Percentiles rank a stretch among this genome's conserved stretches.
Evolutionary conservation across 2,329 filamentous ascomycete genomes (phyloP).

Genomic region (Xylariales sp.): DNA sequence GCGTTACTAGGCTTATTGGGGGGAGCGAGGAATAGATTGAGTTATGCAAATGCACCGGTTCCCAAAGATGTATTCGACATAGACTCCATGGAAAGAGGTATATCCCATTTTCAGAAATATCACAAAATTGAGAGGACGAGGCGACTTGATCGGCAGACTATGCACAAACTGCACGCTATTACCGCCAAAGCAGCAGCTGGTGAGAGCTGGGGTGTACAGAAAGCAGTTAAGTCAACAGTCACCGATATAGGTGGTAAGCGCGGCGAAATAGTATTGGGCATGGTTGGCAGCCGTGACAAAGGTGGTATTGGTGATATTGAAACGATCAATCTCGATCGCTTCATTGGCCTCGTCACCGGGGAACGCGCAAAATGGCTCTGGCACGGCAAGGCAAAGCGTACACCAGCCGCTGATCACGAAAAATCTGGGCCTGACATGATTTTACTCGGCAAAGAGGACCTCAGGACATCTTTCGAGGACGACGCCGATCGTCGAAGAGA

Average conservation of each 20-base stretch:
- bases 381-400: slow-evolving; percentile 87
- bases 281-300: slow-evolving; percentile 87
- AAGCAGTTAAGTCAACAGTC: slow-evolving; percentile 94
- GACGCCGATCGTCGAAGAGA: slow-evolving; percentile 62
- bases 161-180: slow-evolving; percentile 81
- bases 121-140: slow-evolving; percentile 83
- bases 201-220: slow-evolving; percentile 91
- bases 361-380: slow-evolving; percentile 93
- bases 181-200: slow-evolving; percentile 91
- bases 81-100: slow-evolving; percentile 81
- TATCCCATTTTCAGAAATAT: slow-evolving; percentile 89
- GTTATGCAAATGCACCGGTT: slow-evolving; percentile 85
- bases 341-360: slow-evolving; percentile 81
- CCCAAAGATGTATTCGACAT: slow-evolving; percentile 93
- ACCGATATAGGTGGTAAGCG: slow-evolving; percentile 93
- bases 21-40: slow-evolving; percentile 88
- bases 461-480: slow-evolving; percentile 64
- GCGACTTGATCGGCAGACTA: slow-evolving; percentile 83
- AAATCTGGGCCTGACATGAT: slow-evolving; percentile 59
- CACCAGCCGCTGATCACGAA: slow-evolving; percentile 58
- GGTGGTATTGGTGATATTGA: slow-evolving; percentile 92
- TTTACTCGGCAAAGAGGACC: slow-evolving; percentile 69
- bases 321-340: slow-evolving; percentile 87
- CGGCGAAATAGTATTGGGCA: slow-evolving; percentile 94
- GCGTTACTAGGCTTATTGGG: slow-evolving; percentile 88